Evolutionary conservation across 441 rosid species (phyloP).

Genomic region (Populus hybrid): DNA sequence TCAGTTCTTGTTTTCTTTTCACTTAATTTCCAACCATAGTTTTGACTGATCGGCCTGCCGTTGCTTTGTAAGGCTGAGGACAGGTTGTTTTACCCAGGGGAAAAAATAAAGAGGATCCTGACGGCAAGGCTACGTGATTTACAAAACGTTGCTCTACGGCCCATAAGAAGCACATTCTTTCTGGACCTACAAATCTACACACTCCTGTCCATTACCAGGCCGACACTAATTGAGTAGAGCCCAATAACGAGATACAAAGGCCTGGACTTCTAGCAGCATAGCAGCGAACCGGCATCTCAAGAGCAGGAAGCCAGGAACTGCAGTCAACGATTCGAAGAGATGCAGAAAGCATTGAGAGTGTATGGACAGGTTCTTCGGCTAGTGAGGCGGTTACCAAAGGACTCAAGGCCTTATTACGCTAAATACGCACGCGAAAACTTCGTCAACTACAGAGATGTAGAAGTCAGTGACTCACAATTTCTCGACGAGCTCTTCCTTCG

Average conservation of each 20-base stretch:
- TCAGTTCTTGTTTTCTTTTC: too few relatives aligned
- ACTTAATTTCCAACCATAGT: too few relatives aligned
- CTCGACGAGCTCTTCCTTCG: constrained; percentile 77
- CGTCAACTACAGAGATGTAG: constrained; percentile 76
- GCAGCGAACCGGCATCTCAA: not conserved
- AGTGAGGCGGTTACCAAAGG: constrained; percentile 68
- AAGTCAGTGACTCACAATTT: constrained; percentile 44
- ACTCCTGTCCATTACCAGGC: not conserved
- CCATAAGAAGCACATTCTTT: too few relatives aligned
- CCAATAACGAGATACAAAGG: too few relatives aligned
- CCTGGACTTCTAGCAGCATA: not conserved
- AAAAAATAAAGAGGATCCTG: too few relatives aligned
- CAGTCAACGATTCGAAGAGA: constrained; percentile 7
- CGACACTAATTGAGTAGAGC: not conserved
- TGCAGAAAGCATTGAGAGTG: constrained; percentile 64
- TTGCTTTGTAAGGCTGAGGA: too few relatives aligned
- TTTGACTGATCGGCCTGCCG: too few relatives aligned
- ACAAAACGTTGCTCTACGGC: too few relatives aligned
- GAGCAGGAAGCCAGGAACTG: not conserved
- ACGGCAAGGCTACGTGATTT: not conserved
- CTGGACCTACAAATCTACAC: not conserved
- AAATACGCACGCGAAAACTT: constrained; percentile 85
- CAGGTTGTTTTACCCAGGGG: too few relatives aligned
- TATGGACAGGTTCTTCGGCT: constrained; percentile 72
- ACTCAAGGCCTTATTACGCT: constrained; percentile 79